Evolutionary conservation across 768 basidiomycete genomes (phyloP).

Genomic region (Auricularia heimuer): DNA sequence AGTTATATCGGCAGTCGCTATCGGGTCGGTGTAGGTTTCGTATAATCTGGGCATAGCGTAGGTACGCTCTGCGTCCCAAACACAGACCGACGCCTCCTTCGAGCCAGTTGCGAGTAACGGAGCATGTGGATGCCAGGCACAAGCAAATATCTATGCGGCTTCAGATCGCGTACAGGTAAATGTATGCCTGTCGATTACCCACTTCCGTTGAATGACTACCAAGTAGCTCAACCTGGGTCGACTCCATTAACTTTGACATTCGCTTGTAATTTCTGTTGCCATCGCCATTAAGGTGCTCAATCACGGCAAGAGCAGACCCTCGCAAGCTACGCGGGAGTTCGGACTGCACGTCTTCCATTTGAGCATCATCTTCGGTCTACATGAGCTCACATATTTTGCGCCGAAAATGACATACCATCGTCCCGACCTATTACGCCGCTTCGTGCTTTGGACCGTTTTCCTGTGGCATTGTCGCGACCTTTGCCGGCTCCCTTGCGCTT

Average conservation of each 20-base stretch:
- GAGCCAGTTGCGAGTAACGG: constrained; percentile 73
- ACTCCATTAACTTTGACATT: not conserved
- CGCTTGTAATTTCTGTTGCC: too few relatives aligned
- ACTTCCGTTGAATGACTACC: not conserved
- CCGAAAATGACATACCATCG: not conserved
- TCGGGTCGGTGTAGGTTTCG: constrained; percentile 32
- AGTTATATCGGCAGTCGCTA: constrained; percentile 43
- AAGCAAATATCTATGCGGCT: constrained; percentile 57
- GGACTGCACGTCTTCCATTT: not conserved
- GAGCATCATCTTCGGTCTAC: not conserved
- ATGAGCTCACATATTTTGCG: not conserved
- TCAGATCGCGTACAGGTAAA: not conserved
- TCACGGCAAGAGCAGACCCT: too few relatives aligned
- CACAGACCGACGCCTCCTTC: constrained; percentile 62
- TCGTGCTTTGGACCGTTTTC: not conserved
- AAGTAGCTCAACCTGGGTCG: not conserved
- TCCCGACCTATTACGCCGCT: not conserved
- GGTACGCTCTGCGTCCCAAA: constrained; percentile 44
- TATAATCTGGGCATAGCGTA: constrained; percentile 37
- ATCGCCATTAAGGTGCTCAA: too few relatives aligned
- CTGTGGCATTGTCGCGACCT: not conserved
- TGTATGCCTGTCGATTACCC: not conserved
- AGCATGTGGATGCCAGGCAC: constrained; percentile 64
- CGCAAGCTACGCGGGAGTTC: not conserved
- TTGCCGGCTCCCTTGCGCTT: not conserved